Evolutionary conservation across 2,329 filamentous ascomycete genomes (phyloP), one percentile per base, ranked within the genome.

Genomic region (Ramichloridium luteum): DNA sequence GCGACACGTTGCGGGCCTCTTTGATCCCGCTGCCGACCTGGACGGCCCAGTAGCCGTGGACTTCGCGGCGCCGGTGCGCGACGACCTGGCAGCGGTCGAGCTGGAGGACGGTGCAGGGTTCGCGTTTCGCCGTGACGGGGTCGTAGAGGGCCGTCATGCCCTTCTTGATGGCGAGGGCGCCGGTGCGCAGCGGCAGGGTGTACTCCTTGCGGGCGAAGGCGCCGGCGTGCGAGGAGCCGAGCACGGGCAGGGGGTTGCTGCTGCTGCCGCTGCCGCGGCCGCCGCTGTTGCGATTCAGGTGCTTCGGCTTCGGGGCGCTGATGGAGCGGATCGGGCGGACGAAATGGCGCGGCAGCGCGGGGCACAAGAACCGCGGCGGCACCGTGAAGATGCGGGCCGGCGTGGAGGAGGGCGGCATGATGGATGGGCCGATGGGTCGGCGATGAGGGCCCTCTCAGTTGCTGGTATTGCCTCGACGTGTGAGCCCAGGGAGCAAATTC

Each of bases 61-160:
- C 65, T 41, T 76, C 65, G 18, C 75, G 65, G 41, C 83, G 90
- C 69, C 93, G 94, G 61, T 82, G 78, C 37, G 79, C 77, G 23
- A 94, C 66, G 6, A 94, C 85, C 61, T 96, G 80, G 39, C 92
- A 85, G 48, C 83, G 71, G 58, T 98, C 90, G 48, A 98, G 69
- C 63, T 96, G 86, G 35, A 98, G 70, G 32, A 98, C 80, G 10
- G 90, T 98, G 65, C 85, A 93, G 13, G 86, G 70, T 36, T 77
- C 80, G 43, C 88, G 77, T 42, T 70, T 71, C 46, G 82, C 80
- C 15, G 81, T 80, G 47, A 76, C 72, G 0, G 70, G 60, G 51
- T 85, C 77, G 68, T 80, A 96, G 43, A 94, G 62, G 38, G 80
- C 86, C 26, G 85, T 93, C 82, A 98, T 96, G 58, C 90, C 90